Conservation (phyloP, 2,329 filamentous ascomycete genomes). For the Aschersonia sp. region DNA sequence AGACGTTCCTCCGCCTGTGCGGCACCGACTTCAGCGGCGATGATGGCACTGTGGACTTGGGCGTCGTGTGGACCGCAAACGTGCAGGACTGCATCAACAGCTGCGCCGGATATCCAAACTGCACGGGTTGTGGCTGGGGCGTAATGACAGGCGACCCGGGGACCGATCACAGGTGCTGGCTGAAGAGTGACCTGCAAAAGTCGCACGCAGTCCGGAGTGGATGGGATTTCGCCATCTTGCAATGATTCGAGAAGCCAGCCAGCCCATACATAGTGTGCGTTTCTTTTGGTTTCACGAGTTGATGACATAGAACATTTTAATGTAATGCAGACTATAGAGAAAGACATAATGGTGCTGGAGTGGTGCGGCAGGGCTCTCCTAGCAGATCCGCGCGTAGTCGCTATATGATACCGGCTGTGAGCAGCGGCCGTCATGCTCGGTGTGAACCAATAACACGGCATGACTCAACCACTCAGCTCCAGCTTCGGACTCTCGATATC, state of each 20-base stretch:
- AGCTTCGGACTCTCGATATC: no score
- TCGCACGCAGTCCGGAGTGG: slow-evolving; percentile 16
- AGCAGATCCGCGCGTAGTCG: no score
- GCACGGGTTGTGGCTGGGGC: slow-evolving; percentile 30
- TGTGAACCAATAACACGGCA: no score
- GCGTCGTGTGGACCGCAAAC: slow-evolving; percentile 19
- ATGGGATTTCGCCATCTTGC: slow-evolving; percentile 29
- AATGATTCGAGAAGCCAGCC: slow-evolving; percentile 4
- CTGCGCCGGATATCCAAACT: slow-evolving; percentile 23
- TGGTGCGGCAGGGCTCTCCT: no score
- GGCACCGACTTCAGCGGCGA: slow-evolving; percentile 28
- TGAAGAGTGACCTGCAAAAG: slow-evolving; percentile 23
- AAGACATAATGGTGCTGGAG: no score
- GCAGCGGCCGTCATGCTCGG: no score
- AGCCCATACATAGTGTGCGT: no score
- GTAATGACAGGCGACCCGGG: slow-evolving; percentile 23
- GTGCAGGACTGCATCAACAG: slow-evolving; percentile 29
- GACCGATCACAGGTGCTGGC: slow-evolving; percentile 25
- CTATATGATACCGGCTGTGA: no score
- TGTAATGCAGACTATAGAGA: no score
- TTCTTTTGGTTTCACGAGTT: no score
- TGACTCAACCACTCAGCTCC: no score
- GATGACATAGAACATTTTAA: no score
- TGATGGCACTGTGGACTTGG: slow-evolving; percentile 18
- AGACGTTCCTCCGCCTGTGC: slow-evolving; percentile 27